Base-by-base conservation (phyloP, 768 basidiomycete genomes). In the Arthromyces matolae region DNA sequence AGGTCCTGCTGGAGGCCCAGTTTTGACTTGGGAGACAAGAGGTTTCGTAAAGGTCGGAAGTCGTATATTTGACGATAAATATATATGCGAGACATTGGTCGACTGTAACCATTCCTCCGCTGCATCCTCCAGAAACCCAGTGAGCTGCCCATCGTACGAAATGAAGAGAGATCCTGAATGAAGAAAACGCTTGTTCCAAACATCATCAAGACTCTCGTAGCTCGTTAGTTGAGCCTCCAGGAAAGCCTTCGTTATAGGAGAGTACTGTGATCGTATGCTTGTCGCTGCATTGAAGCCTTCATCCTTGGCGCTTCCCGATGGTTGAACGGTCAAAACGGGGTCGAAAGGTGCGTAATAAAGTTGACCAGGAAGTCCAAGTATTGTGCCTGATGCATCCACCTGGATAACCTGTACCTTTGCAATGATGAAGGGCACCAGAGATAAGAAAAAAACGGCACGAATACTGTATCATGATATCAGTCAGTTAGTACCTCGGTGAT, bases 181-280 rank as follows among this genome's bases (percentile, higher is more conserved):
- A n/a, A n/a, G n/a, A 44, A 69, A 69, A 5, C 42, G 25, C 8
- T 60, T 52, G 7, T 51, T 64, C 68, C 67, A 70, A 2, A 68
- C 67, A 51, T 71, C 68, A 38, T 71, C 69, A 23, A 60, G 40
- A 12, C 47, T 43, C n/a, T 42, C 44, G 36, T 55, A 68, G 12
- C 55, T 16, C 5, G 53, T 31, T 6, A 67, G 47, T 32, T 65
- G 63, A 0, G 57, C 38, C 42, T 64, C 52, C 6, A 70, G 57
- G 47, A 59, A 59, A 10, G 55, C 44, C 24, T 56, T 55, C 8
- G 61, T 66, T 44, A 65, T 63, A 1, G 58, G 57, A 19, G 62
- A 57, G 41, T 55, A 52, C 16, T 44, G 55, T 7, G 62, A 43
- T 29, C 58, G 55, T 36, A 70, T 55, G 35, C 61, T 60, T 2